Evolutionary conservation across 2,329 filamentous ascomycete genomes (phyloP).

Genomic region (Sclerotinia spermophila): DNA sequence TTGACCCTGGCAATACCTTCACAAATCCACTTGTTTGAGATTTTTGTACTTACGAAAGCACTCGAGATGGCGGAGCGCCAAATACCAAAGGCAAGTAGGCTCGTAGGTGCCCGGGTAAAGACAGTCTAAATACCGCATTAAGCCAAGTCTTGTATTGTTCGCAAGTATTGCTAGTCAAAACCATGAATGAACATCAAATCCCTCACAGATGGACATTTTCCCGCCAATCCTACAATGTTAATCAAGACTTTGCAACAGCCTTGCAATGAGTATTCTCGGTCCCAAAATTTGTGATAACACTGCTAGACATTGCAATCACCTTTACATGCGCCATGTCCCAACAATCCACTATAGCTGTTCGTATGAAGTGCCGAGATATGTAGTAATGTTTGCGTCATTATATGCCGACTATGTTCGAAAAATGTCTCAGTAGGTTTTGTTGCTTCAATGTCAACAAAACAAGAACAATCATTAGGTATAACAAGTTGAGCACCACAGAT

Average conservation of each 20-base stretch:
- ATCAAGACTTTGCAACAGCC: background rate
- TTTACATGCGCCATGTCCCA: too few relatives aligned
- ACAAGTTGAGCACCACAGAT: background rate
- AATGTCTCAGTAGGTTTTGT: too few relatives aligned
- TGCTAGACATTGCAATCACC: background rate
- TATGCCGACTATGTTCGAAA: background rate
- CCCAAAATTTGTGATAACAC: background rate
- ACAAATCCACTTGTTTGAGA: background rate
- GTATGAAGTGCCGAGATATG: background rate
- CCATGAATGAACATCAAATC: background rate
- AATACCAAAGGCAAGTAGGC: background rate
- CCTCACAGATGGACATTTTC: background rate
- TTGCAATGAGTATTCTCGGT: background rate
- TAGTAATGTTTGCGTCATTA: background rate
- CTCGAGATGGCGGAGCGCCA: background rate
- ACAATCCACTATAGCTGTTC: background rate
- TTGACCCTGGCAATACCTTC: background rate
- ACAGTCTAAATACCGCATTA: background rate
- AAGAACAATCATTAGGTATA: background rate
- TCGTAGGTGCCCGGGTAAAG: background rate
- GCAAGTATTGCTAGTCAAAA: background rate
- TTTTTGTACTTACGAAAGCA: background rate
- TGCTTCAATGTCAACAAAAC: too few relatives aligned
- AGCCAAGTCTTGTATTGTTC: background rate
- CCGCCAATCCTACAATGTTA: background rate